Base-by-base conservation (phyloP, 1,284 basidiomycete genomes). In the Sanghuangporus weigelae region DNA sequence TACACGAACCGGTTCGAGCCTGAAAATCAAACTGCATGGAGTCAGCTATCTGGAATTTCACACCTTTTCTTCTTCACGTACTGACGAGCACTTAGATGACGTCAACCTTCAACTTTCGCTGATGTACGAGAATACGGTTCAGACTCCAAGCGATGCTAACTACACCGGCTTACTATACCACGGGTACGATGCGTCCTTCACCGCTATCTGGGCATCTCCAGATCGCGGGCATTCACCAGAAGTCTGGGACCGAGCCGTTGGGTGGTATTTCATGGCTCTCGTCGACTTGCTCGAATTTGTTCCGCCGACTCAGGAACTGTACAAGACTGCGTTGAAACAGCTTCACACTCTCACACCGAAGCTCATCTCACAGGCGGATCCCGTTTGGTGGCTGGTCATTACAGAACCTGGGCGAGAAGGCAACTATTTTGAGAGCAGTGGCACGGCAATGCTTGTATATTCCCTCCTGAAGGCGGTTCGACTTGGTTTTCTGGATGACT, bases 351-450 rank as follows among this genome's bases (percentile, higher is more conserved):
- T 82, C 14, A 72, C 72, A 2, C 79, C 78, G 2, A 71, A 69
- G 16, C 67, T 81, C 4, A 70, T 73, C 16, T 73, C 74, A 57
- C 77, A 79, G 0, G 78, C 78, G 1, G 79, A 82, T 64, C 70
- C 71, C 12, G 78, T 73, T 12, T 82, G 80, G 80, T 82, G 81
- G 81, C 73, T 81, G 36, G 79, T 82, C 7, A 73, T 82, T 50
- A 78, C 78, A 7, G 75, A 80, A 67, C 79, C 81, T n/a, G 79
- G 78, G 12, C 69, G 79, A 12, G 70, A 69, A 50, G 73, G 73
- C 19, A 83, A 83, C 66, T 82, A 82, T 64, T 79, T 81, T 65
- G 81, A 83, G 73, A 81, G 79, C 70, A 79, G 78, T 63, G 80
- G 76, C 0, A 69, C 74, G 4, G 73, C 76, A 42, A 82, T 82